Evolutionary conservation across 1,284 basidiomycete genomes (phyloP), one percentile per base, ranked within the genome.

Genomic region (Rugosomyces carneus): DNA sequence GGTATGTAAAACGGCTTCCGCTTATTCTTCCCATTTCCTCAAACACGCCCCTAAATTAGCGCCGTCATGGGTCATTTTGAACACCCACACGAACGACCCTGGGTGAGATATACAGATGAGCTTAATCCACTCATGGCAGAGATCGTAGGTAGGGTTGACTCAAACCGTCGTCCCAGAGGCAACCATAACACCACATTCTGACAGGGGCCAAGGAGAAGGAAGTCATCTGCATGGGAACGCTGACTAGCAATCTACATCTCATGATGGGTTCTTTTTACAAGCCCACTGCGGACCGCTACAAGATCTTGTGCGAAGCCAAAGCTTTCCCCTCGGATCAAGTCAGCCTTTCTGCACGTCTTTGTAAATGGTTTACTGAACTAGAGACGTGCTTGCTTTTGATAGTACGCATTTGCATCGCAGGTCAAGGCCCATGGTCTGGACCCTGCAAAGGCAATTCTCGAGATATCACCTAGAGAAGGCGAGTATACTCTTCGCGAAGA

Each of bases 251-350:
- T 71, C 73, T 99, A 48, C 93, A 99, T 70, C 81, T 93, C 45
- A 84, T 98, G 74, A 86, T 99, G 74, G 81, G 85, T 58, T 84
- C 86, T 18, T 99, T 99, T 69, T 98, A 98, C 70, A 84, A 87
- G 45, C 95, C 95, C 2, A 91, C 89, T 6, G 58, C 76, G 48
- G 70, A 73, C 48, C 81, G 92, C 43, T 93, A 81, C 76, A 98
- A 96, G 77, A 94, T 99, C 63, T 73, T 99, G 48, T 96, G 92
- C 66, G 96, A 99, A 71, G 81, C 84, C 35, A 86, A 80, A 50
- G 93, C 94, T 1, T 99, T 99, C 67, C 94, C 96, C 49, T 95
- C 91, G 55, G 95, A 99, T 74, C 88, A 92, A 69, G 88, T 86
- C 53, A 61, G 80, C 57, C 31, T 13, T 40, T 34, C 15, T 34